A percentile compares a stretch with the other conserved stretches of the same genome.
Conservation (phyloP, 2,329 filamentous ascomycete species). For the Fusarium xyrophilum region DNA sequence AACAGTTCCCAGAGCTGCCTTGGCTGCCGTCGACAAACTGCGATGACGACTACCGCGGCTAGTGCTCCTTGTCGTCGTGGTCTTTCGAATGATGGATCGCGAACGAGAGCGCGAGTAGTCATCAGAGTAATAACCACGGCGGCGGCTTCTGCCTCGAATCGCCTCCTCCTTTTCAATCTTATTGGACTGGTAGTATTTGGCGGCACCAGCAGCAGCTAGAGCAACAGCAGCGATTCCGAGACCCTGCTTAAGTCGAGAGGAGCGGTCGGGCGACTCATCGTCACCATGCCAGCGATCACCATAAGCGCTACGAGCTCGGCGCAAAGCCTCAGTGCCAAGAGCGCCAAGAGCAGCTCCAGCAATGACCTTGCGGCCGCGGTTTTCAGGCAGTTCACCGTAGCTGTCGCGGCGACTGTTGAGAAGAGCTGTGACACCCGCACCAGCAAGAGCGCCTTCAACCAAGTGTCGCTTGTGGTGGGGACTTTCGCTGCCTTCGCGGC, state of each 20-base stretch:
- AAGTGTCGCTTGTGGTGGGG: constrained; percentile 65
- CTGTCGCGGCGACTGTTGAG: constrained; percentile 61
- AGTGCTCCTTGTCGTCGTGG: constrained; percentile 48
- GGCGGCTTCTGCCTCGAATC: constrained; percentile 61
- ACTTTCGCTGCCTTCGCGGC: constrained; percentile 59
- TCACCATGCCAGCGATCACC: constrained; percentile 58
- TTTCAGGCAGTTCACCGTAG: constrained; percentile 57
- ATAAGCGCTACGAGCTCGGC: constrained; percentile 67
- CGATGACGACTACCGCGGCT: constrained; percentile 50
- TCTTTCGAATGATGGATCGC: constrained; percentile 46
- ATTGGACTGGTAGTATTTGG: constrained; percentile 68
- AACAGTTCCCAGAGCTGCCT: constrained; percentile 64
- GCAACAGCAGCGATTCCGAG: constrained; percentile 69
- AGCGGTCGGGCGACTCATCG: constrained; percentile 50
- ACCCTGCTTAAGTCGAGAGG: constrained; percentile 64
- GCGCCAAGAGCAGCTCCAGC: constrained; percentile 69
- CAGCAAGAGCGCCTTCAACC: constrained; percentile 69
- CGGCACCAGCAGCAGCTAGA: constrained; percentile 68
- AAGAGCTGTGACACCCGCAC: constrained; percentile 67
- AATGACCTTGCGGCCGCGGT: constrained; percentile 64
- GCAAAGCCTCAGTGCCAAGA: constrained; percentile 66
- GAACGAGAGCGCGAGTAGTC: constrained; percentile 56
- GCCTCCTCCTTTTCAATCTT: constrained; percentile 67
- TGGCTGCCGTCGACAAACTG: constrained; percentile 59
- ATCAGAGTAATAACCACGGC: constrained; percentile 52